phyloP scores from a whole-genome alignment of 306 rosid species.

The Quercus wislizeni region DNA sequence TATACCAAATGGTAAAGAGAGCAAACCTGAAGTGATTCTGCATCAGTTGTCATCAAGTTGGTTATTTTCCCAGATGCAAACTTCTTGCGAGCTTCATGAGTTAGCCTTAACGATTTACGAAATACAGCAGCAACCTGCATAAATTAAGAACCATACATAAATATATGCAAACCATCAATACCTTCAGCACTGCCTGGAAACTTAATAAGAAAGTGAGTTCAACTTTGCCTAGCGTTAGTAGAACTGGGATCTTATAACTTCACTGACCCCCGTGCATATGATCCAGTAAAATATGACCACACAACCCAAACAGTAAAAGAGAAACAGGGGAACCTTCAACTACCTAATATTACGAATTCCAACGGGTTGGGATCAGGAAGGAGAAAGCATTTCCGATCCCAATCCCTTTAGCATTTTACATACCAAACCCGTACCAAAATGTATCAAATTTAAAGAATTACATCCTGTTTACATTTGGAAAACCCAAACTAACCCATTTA shows the following conservation, averaged over 20 bases:
- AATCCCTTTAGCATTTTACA: too few species aligned
- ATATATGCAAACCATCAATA: conserved; percentile 15
- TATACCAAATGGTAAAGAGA: conserved; percentile 6
- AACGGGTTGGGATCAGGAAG: too few species aligned
- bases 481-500: too few species aligned
- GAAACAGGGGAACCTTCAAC: not conserved
- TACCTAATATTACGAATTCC: not conserved
- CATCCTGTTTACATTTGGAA: too few species aligned
- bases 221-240: not conserved
- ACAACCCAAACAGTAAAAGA: not conserved
- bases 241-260: not conserved
- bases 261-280: not conserved
- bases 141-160: not conserved
- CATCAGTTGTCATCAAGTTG: conserved; percentile 95
- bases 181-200: conserved; percentile 17
- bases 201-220: conserved; percentile 4
- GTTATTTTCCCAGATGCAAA: conserved; percentile 95
- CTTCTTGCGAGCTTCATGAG: conserved; percentile 93
- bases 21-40: conserved; percentile 85
- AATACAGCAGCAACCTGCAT: conserved; percentile 90
- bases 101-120: conserved; percentile 91
- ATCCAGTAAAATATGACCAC: not conserved
- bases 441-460: too few species aligned
- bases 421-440: too few species aligned
- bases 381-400: too few species aligned